Evolutionary conservation across 1,284 basidiomycete genomes (phyloP).

Genomic region (Thecaphora frezii): DNA sequence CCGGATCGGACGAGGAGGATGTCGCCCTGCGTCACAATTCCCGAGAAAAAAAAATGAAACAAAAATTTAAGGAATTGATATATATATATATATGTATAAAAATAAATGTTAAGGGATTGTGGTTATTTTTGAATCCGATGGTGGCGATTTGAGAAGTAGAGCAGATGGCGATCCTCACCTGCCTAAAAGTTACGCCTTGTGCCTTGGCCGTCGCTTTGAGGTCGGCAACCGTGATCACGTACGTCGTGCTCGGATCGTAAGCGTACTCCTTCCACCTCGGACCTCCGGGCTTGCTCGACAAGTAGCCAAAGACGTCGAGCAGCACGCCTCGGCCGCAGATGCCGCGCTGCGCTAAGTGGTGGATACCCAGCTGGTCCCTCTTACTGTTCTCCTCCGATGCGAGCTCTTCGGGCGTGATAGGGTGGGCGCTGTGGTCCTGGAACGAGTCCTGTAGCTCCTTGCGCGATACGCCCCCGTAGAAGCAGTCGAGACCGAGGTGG

Average conservation of each 20-base stretch:
- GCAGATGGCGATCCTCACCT: no score
- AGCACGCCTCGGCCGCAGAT: constrained; percentile 73
- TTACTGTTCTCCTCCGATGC: constrained; percentile 15
- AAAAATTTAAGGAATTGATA: no score
- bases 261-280: constrained; percentile 20
- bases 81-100: no score
- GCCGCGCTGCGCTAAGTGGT: constrained; percentile 67
- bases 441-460: constrained; percentile 36
- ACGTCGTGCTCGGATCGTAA: constrained; percentile 68
- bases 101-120: no score
- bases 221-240: constrained; percentile 66
- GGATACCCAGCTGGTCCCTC: constrained; percentile 35
- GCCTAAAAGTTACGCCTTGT: constrained; percentile 63
- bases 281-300: constrained; percentile 15
- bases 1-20: constrained; percentile 60
- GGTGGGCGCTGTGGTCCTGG: constrained; percentile 12
- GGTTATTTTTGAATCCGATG: no score
- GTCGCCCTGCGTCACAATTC: constrained; percentile 13
- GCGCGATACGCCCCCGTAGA: constrained; percentile 40
- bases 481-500: constrained; percentile 39
- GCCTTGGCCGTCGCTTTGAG: constrained; percentile 68
- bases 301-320: constrained; percentile 64
- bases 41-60: no score
- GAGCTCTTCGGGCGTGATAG: constrained; percentile 16
- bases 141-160: no score